A percentile compares a stretch with the other conserved stretches of the same genome.
Evolutionary conservation across 83 land plant species (phyloP).

Genomic region (Diphasiastrum complanatum): DNA sequence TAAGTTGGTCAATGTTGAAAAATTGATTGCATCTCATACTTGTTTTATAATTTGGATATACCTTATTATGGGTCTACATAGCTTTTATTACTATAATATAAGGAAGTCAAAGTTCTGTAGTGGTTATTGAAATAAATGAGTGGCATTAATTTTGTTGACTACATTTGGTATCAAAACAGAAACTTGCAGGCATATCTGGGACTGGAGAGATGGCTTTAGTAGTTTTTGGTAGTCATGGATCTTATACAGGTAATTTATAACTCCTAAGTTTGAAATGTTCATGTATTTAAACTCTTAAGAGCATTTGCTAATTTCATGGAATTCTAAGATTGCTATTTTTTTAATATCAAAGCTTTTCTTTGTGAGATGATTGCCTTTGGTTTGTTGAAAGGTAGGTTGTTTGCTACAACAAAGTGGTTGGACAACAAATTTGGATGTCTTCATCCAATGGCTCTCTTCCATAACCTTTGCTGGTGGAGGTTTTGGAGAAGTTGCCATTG

Average conservation of each 20-base stretch:
- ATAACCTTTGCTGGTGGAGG: slow-evolving; percentile 81
- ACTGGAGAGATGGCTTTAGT: slow-evolving; percentile 69
- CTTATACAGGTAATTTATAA: slow-evolving; percentile 49
- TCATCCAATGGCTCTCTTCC: slow-evolving; percentile 62
- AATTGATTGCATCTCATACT: too few relatives aligned
- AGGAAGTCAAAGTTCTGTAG: too few relatives aligned
- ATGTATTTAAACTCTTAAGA: background rate
- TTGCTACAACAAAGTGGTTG: slow-evolving; percentile 71
- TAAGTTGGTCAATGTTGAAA: too few relatives aligned
- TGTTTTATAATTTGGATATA: too few relatives aligned
- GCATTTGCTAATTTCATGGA: background rate
- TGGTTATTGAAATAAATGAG: background rate
- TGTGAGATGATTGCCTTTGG: background rate
- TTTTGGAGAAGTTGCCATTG: slow-evolving; percentile 73
- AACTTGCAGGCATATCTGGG: slow-evolving; percentile 27
- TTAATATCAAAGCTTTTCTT: slow-evolving; percentile 9
- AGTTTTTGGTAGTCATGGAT: slow-evolving; percentile 59
- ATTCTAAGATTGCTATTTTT: slow-evolving; percentile 4
- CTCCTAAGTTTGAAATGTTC: background rate
- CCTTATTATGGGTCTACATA: too few relatives aligned
- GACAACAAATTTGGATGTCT: slow-evolving; percentile 71
- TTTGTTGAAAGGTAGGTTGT: slow-evolving; percentile 33
- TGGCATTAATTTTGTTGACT: background rate
- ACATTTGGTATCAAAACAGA: slow-evolving; percentile 37
- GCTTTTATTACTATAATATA: too few relatives aligned